Conservation (phyloP, 805 yeast genomes). For the Starmera pachycereana region DNA sequence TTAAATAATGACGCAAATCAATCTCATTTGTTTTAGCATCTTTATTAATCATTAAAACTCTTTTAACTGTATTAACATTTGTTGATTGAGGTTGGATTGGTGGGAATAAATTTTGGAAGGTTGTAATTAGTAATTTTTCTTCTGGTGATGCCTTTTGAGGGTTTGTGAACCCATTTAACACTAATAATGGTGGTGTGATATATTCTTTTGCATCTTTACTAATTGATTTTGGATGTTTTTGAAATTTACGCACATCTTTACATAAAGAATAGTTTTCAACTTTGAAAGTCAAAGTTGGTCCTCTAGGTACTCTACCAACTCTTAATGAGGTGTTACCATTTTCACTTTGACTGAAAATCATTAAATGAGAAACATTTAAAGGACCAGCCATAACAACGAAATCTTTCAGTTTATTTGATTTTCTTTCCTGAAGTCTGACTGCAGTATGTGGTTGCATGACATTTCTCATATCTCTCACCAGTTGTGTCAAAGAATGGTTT, state of each 20-base stretch:
- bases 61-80: conserved; percentile 59
- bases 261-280: conserved; percentile 69
- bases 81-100: conserved; percentile 83
- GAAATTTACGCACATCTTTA: conserved; percentile 64
- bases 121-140: conserved; percentile 77
- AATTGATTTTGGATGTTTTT: conserved; percentile 71
- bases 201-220: conserved; percentile 53
- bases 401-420: conserved; percentile 79
- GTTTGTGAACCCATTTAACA: conserved; percentile 79
- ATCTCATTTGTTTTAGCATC: conserved; percentile 61
- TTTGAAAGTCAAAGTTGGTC: conserved; percentile 85
- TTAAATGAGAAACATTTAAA: conserved; percentile 79
- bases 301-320: conserved; percentile 81
- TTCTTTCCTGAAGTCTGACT: conserved; percentile 74
- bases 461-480: conserved; percentile 78
- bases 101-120: conserved; percentile 94
- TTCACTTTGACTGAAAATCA: conserved; percentile 77
- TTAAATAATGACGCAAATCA: conserved; percentile 83
- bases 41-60: conserved; percentile 78
- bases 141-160: conserved; percentile 53
- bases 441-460: conserved; percentile 98
- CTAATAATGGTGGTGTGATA: conserved; percentile 77
- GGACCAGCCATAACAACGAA: conserved; percentile 99
- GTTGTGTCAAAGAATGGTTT: conserved; percentile 73
- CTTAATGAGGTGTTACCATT: conserved; percentile 77